These are phyloP conservation scores for Populus tremula DNA, from an alignment of 345 rosid species.

Conservation along the genomic window DNA sequence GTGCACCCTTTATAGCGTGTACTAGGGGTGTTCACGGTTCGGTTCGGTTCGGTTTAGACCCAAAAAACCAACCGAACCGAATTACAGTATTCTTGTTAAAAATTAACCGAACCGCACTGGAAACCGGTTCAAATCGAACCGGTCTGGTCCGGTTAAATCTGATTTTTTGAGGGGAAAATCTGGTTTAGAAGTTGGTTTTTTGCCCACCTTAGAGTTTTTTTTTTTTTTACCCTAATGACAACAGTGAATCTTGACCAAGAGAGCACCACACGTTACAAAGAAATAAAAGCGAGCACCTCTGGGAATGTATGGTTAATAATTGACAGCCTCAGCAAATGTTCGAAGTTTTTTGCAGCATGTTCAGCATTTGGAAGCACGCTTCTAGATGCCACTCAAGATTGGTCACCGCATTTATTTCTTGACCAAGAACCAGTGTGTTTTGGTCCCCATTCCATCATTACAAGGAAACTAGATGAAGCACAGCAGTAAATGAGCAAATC, in stretches of 20 bases:
- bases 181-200: too few species aligned
- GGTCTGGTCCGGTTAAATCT: too few species aligned
- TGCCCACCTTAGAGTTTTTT: not conserved
- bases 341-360: not conserved
- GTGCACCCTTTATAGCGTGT: too few species aligned
- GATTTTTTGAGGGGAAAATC: too few species aligned
- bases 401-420: not conserved
- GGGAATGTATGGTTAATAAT: not conserved
- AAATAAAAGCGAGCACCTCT: not conserved
- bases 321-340: not conserved
- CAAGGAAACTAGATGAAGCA: not conserved
- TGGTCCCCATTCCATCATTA: not conserved
- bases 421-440: not conserved
- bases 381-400: not conserved
- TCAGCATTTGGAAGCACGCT: not conserved
- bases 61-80: too few species aligned
- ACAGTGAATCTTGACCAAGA: not conserved
- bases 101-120: too few species aligned
- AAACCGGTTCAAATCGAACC: too few species aligned
- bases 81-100: too few species aligned
- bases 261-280: not conserved
- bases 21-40: too few species aligned
- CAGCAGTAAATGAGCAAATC: not conserved
- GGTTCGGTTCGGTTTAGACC: too few species aligned
- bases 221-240: not conserved